A percentile compares a stretch with the other conserved stretches of the same genome.
Conservation (phyloP, 2,329 filamentous ascomycete species). For the Arthroderma sp. region DNA sequence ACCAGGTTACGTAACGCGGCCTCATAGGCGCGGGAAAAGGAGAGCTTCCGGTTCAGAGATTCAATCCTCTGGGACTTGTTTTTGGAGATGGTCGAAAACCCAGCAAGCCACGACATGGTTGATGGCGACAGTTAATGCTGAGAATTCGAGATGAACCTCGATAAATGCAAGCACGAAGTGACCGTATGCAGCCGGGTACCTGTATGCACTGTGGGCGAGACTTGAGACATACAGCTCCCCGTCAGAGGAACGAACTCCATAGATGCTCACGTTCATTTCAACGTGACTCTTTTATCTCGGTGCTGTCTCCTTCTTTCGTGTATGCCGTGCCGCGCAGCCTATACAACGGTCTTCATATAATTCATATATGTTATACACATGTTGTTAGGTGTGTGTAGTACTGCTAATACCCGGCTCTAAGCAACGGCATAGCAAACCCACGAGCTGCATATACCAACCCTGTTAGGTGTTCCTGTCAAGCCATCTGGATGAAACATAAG, state of each 20-base stretch:
- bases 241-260: neutral
- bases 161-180: neutral
- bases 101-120: too few species aligned
- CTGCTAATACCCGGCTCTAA: neutral
- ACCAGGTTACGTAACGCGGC: too few species aligned
- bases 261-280: neutral
- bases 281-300: neutral
- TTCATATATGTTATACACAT: neutral
- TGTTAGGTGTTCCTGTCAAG: neutral
- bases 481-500: constrained; percentile 1
- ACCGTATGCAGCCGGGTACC: neutral
- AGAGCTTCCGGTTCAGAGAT: too few species aligned
- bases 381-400: neutral
- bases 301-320: neutral
- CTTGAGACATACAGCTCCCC: neutral
- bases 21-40: too few species aligned
- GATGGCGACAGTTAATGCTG: too few species aligned
- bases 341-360: neutral
- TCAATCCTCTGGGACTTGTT: too few species aligned
- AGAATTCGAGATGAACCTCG: too few species aligned
- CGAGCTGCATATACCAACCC: neutral
- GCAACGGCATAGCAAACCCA: neutral
- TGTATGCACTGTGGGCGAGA: neutral
- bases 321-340: neutral
- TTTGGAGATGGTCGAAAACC: too few species aligned